Evolutionary conservation across 768 basidiomycete genomes (phyloP).

Genomic region (Mycena maculata): DNA sequence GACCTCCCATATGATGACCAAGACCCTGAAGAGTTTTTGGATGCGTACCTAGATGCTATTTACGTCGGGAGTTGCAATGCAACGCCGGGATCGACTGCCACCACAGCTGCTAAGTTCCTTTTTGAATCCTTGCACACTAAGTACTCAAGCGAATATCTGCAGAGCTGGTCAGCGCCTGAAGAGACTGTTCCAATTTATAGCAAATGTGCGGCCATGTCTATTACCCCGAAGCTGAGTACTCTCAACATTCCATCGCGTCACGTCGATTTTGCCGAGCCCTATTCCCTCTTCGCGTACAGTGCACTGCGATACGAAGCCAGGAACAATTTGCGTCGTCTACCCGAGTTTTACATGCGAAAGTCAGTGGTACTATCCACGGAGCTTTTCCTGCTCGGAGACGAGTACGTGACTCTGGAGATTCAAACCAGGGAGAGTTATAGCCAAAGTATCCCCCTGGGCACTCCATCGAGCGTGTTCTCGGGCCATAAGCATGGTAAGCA

Average conservation of each 20-base stretch:
- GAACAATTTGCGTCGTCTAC: background rate
- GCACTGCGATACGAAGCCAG: background rate
- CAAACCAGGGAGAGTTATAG: background rate
- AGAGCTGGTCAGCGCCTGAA: background rate
- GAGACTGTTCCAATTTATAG: background rate
- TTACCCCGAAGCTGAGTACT: background rate
- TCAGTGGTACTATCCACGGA: background rate
- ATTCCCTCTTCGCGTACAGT: background rate
- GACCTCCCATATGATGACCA: slow-evolving; percentile 32
- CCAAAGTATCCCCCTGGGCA: slow-evolving; percentile 13
- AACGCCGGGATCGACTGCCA: background rate
- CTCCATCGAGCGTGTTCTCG: background rate
- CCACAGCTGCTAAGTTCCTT: slow-evolving; percentile 4
- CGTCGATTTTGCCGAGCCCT: background rate
- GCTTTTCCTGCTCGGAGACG: background rate
- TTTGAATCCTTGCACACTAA: background rate
- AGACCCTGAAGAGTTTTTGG: slow-evolving; percentile 43
- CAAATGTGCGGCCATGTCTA: background rate
- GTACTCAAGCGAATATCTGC: background rate
- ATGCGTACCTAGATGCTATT: slow-evolving; percentile 36
- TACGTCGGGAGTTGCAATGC: background rate
- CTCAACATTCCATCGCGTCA: background rate
- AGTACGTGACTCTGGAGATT: background rate
- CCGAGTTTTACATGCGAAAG: background rate
- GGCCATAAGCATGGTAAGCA: slow-evolving; percentile 24